phyloP scores from a whole-genome alignment of 176 grass and related monocot species.

The Pontederia crassipes region DNA sequence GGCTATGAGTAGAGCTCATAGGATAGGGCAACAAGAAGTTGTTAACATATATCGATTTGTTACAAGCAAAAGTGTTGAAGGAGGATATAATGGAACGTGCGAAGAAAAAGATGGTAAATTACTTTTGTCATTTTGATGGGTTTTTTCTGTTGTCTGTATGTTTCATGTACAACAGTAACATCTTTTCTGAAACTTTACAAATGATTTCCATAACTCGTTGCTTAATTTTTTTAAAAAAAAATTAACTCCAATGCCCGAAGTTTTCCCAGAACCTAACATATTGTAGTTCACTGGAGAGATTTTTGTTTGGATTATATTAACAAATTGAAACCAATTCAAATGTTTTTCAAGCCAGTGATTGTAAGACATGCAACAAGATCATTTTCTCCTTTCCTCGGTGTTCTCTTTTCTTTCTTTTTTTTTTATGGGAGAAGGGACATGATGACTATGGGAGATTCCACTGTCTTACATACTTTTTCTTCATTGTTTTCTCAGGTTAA shows the following conservation, averaged over 20 bases:
- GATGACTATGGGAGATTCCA: too few relatives aligned
- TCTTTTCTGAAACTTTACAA: neutral
- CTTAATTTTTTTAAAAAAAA: too few relatives aligned
- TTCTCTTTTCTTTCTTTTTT: neutral
- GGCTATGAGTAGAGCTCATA: slow-evolving; percentile 99
- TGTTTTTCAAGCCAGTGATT: too few relatives aligned
- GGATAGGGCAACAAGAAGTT: slow-evolving; percentile 97
- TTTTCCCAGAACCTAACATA: too few relatives aligned
- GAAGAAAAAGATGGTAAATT: slow-evolving; percentile 87
- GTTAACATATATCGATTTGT: slow-evolving; percentile 98
- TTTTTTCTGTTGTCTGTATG: neutral
- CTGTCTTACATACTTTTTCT: neutral
- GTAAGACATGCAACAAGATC: neutral
- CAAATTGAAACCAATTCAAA: too few relatives aligned
- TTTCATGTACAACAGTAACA: neutral
- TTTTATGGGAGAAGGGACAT: too few relatives aligned
- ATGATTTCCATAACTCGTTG: neutral
- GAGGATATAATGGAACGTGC: slow-evolving; percentile 98
- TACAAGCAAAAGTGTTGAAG: slow-evolving; percentile 97
- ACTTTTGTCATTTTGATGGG: slow-evolving; percentile 2
- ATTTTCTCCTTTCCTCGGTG: slow-evolving; percentile 3
- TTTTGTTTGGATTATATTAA: too few relatives aligned
- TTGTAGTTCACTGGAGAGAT: too few relatives aligned
- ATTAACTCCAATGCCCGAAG: too few relatives aligned
- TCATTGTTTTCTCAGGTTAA: slow-evolving; percentile 51